Evolutionary conservation across 2,329 filamentous ascomycete genomes (phyloP).

Genomic region (Bisporella sp.): DNA sequence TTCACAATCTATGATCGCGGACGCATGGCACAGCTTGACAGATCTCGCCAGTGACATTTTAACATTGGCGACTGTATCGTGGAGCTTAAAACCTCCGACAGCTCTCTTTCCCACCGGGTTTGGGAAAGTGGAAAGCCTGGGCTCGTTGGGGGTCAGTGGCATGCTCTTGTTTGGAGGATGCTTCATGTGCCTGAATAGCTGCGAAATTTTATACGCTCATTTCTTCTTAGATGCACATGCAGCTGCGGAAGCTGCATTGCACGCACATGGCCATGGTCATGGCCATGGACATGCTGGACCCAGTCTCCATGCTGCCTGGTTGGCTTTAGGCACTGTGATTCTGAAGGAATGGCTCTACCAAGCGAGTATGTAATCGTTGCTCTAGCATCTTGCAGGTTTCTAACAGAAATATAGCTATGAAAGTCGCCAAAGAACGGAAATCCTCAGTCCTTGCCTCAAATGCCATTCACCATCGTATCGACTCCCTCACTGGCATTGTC

Average conservation of each 20-base stretch:
- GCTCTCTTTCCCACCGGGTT: conserved; percentile 83
- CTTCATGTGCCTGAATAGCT: conserved; percentile 81
- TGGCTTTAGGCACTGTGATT: conserved; percentile 81
- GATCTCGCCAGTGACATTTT: conserved; percentile 93
- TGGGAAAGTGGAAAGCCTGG: conserved; percentile 95
- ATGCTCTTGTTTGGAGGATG: conserved; percentile 84
- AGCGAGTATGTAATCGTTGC: conserved; percentile 64
- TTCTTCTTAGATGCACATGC: conserved; percentile 59
- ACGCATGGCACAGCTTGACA: conserved; percentile 91
- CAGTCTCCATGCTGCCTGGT: conserved; percentile 90
- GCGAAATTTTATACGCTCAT: conserved; percentile 62
- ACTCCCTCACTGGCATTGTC: conserved; percentile 91
- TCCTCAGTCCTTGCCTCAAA: conserved; percentile 95
- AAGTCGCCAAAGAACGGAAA: conserved; percentile 87
- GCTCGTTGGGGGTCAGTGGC: conserved; percentile 85
- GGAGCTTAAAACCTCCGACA: conserved; percentile 80
- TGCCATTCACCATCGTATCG: conserved; percentile 91
- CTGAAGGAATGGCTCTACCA: conserved; percentile 97
- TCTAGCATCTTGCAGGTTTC: neutral
- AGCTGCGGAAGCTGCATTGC: conserved; percentile 43
- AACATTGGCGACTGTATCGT: conserved; percentile 89
- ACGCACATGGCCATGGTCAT: conserved; percentile 57
- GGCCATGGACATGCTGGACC: conserved; percentile 62
- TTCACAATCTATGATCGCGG: conserved; percentile 85
- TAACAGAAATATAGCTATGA: conserved; percentile 64